Evolutionary conservation across 2,329 filamentous ascomycete genomes (phyloP), one percentile per base, ranked within the genome.

Genomic region (Aspergillus quadricinctus): DNA sequence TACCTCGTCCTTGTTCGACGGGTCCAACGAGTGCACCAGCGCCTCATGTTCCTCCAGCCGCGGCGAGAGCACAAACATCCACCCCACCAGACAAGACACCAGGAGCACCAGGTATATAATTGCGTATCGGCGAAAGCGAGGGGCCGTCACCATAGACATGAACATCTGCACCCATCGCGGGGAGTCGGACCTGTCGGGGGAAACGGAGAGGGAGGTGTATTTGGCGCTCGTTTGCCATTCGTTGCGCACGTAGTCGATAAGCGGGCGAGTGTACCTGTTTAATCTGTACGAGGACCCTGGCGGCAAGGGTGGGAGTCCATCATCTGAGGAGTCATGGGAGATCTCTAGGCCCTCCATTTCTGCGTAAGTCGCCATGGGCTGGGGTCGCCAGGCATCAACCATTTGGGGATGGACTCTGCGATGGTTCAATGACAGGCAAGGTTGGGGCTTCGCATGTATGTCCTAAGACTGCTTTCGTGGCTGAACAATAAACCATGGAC

Each of bases 101-200:
- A 75, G 57, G 10, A 77, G 58, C 8, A 68, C 46, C 25, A 72
- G 48, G 56, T 73, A 76, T 25, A 73, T 64, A 37, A 73, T 53
- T 19, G 72, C 59, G 55, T 72, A 75, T 57, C 76, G 72, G 48
- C 75, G 71, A 54, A 78, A 73, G 21, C 72, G 71, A 21, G 75
- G 77, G 4, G 74, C 75, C 11, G 70, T 68, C 40, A 72, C 56
- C 37, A 77, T 61, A 11, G 72, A 69, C 48, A 66, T 46, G 45
- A 63, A 57, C 55, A 69, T 69, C 54, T 68, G 63, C 8, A 64
- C 11, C 62, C 63, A 67, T 52, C 53, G 56, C 23, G 63, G 61
- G 40, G 62, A 43, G 27, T 66, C 59, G 41, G 61, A 53, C 9
- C 57, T 52, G 21, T 65, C 58, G 4, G 58, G 48, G 21, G 65